Conservation (phyloP, 768 basidiomycete species). For the Termitomyces sp. region DNA sequence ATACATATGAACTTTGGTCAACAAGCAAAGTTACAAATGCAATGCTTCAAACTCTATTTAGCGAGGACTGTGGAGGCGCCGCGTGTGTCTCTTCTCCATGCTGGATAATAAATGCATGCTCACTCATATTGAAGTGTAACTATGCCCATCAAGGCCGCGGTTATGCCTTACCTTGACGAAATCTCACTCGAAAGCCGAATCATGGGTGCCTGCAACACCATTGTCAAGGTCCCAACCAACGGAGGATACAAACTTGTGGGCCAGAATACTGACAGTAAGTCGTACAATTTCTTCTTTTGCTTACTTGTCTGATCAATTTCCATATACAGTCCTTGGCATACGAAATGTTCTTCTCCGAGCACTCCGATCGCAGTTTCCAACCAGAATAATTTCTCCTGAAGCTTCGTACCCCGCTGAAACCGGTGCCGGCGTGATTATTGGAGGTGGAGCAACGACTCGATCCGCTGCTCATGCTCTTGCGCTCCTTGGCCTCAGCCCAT, state of each 20-base stretch:
- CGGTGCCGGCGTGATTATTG: constrained; percentile 31
- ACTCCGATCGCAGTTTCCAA: constrained; percentile 23
- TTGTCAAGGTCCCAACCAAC: constrained; percentile 29
- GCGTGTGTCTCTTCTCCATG: constrained; percentile 22
- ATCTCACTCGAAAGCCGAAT: constrained; percentile 27
- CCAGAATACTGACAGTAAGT: constrained; percentile 33
- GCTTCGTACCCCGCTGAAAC: constrained; percentile 17
- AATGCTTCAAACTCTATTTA: constrained; percentile 21
- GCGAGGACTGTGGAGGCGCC: constrained; percentile 29
- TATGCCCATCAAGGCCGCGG: constrained; percentile 33
- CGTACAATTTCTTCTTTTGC: not conserved
- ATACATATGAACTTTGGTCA: constrained; percentile 27
- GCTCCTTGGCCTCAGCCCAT: constrained; percentile 58
- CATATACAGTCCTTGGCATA: constrained; percentile 27
- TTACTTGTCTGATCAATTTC: not conserved
- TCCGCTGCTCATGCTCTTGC: constrained; percentile 36
- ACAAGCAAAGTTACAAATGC: constrained; percentile 31
- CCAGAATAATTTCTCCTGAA: constrained; percentile 15
- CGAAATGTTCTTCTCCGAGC: constrained; percentile 29
- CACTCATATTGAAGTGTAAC: constrained; percentile 24
- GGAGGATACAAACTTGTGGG: constrained; percentile 28
- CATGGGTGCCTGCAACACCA: constrained; percentile 33
- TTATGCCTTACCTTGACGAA: constrained; percentile 31
- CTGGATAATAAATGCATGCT: not conserved
- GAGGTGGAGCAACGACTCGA: constrained; percentile 36